Evolutionary conservation across 202 grass and related monocot genomes (phyloP).

Genomic region (Panicum hallii): DNA sequence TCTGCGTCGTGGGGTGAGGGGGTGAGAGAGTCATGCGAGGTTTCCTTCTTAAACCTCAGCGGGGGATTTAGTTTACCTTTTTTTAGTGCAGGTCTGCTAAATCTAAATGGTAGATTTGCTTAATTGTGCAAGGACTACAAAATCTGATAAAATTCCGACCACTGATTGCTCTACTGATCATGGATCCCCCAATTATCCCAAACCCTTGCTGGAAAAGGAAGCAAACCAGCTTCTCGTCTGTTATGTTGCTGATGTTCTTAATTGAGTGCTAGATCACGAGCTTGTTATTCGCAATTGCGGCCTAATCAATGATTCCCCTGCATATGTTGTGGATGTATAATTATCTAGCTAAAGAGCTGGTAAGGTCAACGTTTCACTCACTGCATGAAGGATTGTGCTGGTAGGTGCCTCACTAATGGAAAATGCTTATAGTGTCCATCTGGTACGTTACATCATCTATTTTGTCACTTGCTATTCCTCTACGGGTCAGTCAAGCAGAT

Average conservation of each 20-base stretch:
- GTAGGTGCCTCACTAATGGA: neutral
- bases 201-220: constrained; percentile 2
- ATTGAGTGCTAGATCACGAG: constrained; percentile 11
- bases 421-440: neutral
- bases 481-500: neutral
- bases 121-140: neutral
- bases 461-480: neutral
- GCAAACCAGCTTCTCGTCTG: neutral
- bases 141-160: neutral
- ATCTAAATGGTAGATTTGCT: neutral
- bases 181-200: neutral
- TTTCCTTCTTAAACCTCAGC: constrained; percentile 5
- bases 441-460: neutral
- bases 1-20: neutral
- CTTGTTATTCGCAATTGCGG: neutral
- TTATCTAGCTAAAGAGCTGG: neutral
- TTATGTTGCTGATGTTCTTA: neutral
- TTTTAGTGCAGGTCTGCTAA: neutral
- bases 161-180: neutral
- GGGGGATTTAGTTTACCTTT: neutral
- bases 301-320: neutral
- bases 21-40: neutral
- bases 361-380: neutral
- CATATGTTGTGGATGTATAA: neutral
- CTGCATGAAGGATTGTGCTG: neutral